Evolutionary conservation across 225 moss, liverwort and hornwort genomes (phyloP).

Genomic region (Ulota crispa): DNA sequence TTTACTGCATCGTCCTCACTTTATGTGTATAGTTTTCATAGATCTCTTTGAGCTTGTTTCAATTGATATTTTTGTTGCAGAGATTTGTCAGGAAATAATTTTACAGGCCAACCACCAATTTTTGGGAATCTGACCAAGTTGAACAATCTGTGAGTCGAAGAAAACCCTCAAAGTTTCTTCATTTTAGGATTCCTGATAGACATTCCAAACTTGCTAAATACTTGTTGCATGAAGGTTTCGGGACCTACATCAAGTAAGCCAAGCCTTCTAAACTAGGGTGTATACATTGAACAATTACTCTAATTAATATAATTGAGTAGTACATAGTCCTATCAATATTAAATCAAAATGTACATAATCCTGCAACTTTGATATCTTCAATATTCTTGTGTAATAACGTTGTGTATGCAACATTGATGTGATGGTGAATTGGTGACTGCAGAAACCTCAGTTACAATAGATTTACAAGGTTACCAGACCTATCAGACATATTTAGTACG

Average conservation of each 20-base stretch:
- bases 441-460: slow-evolving; percentile 17
- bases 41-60: not conserved
- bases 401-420: not conserved
- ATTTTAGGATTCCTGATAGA: too few species aligned
- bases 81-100: not conserved
- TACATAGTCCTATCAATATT: not conserved
- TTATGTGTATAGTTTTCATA: not conserved
- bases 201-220: not conserved
- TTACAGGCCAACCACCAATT: not conserved
- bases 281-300: not conserved
- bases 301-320: not conserved
- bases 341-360: not conserved
- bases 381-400: not conserved
- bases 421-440: not conserved
- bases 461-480: not conserved
- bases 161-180: not conserved
- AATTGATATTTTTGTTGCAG: not conserved
- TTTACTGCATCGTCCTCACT: not conserved
- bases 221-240: not conserved
- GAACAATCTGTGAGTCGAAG: not conserved
- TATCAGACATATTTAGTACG: slow-evolving; percentile 4
- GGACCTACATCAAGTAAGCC: not conserved
- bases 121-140: not conserved
- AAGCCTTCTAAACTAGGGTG: not conserved
- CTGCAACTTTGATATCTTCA: not conserved